phyloP scores from a whole-genome alignment of 1,284 basidiomycete genomes.

The Megacollybia platyphylla region DNA sequence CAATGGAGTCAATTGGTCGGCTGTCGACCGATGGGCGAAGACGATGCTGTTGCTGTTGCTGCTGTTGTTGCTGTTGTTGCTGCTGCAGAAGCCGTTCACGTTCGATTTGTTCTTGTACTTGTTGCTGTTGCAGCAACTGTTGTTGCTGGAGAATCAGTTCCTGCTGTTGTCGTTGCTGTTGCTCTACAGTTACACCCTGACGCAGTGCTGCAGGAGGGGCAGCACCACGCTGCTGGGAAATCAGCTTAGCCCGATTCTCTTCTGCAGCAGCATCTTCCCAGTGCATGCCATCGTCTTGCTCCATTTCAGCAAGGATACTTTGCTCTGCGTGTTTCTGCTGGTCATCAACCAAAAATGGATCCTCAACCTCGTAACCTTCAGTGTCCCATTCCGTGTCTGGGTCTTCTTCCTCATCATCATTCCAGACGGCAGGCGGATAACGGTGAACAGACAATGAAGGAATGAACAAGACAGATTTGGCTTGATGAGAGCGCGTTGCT shows the following conservation, averaged over 20 bases:
- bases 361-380: constrained; percentile 61
- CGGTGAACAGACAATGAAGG: constrained; percentile 49
- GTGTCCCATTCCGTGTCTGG: constrained; percentile 66
- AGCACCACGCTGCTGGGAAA: constrained; percentile 8
- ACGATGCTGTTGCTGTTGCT: neutral
- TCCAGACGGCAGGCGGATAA: constrained; percentile 73
- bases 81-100: neutral
- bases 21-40: constrained; percentile 8
- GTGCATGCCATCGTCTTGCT: constrained; percentile 62
- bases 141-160: constrained; percentile 12
- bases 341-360: constrained; percentile 46
- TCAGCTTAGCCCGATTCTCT: constrained; percentile 26
- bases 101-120: neutral
- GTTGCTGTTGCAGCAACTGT: constrained; percentile 1
- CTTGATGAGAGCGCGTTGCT: constrained; percentile 10
- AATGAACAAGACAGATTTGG: constrained; percentile 41
- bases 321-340: constrained; percentile 24
- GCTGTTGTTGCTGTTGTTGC: neutral
- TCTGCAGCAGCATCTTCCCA: constrained; percentile 60
- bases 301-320: constrained; percentile 22
- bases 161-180: constrained; percentile 16
- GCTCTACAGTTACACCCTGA: constrained; percentile 11
- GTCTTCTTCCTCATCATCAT: constrained; percentile 68
- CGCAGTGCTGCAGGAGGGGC: constrained; percentile 10
- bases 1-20: constrained; percentile 15